These are phyloP conservation scores for Theobroma cacao DNA, from an alignment of 345 rosid species.

Conservation along the genomic window DNA sequence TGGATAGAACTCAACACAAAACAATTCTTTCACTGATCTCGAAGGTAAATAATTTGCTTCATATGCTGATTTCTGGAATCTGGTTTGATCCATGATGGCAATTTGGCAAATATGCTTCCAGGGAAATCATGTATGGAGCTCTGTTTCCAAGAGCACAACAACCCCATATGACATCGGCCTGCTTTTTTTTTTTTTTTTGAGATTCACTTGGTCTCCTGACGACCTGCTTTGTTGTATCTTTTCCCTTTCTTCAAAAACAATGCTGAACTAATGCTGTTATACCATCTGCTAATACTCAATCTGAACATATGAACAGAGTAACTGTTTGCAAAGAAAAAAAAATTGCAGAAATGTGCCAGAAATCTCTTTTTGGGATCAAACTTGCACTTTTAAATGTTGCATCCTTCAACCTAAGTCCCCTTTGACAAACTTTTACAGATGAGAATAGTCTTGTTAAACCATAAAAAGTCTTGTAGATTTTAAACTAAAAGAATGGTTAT, in stretches of 20 bases:
- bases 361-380: neutral
- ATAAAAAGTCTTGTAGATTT: neutral
- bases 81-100: neutral
- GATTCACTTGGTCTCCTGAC: slow-evolving; percentile 5
- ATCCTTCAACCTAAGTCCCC: neutral
- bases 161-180: neutral
- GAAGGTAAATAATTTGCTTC: neutral
- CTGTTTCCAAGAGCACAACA: neutral
- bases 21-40: neutral
- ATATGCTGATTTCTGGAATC: neutral
- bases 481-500: neutral
- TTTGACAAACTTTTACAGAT: neutral
- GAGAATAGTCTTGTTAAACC: neutral
- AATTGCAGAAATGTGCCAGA: too few relatives aligned
- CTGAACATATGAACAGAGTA: neutral
- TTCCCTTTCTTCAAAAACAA: neutral
- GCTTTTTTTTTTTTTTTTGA: neutral
- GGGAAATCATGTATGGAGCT: neutral
- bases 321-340: neutral
- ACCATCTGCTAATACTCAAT: neutral
- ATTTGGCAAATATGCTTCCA: neutral
- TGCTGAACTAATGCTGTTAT: neutral
- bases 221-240: too few relatives aligned
- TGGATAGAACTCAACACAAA: neutral
- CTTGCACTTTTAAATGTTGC: neutral